Evolutionary conservation across 352 stramenopile species (phyloP).

Genomic region (Pythium aphanidermatum): DNA sequence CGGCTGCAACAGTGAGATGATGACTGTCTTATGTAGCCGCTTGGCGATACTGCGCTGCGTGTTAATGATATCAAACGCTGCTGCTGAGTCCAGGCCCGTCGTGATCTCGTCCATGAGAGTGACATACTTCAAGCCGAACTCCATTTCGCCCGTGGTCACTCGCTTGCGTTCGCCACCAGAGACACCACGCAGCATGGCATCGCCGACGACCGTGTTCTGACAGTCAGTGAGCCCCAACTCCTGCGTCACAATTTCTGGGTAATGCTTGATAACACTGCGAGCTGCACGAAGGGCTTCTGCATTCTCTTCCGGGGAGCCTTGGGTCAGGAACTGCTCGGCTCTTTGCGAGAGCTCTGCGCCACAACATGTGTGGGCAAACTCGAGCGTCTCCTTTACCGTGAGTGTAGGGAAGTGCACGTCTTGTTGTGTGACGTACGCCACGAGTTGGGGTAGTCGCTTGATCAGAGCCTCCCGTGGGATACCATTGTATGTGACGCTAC

Average conservation of each 20-base stretch:
- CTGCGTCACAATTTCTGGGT: constrained; percentile 48
- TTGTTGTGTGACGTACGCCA: constrained; percentile 42
- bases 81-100: constrained; percentile 51
- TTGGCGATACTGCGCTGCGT: constrained; percentile 35
- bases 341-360: constrained; percentile 23
- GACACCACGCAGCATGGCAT: constrained; percentile 47
- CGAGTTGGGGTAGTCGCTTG: constrained; percentile 39
- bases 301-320: constrained; percentile 40
- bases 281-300: constrained; percentile 27
- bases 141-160: constrained; percentile 59
- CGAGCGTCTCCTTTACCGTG: constrained; percentile 45
- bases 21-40: constrained; percentile 38
- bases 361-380: constrained; percentile 56
- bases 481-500: constrained; percentile 50
- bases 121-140: constrained; percentile 69
- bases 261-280: constrained; percentile 32
- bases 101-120: constrained; percentile 81
- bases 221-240: constrained; percentile 46
- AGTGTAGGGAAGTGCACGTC: constrained; percentile 45
- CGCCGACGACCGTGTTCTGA: constrained; percentile 57
- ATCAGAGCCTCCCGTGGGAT: constrained; percentile 21
- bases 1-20: constrained; percentile 87
- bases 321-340: constrained; percentile 25
- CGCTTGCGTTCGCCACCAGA: constrained; percentile 62
- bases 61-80: constrained; percentile 50